These are phyloP conservation scores for Linnemannia hyalina DNA, from an alignment of 192 early-diverging fungal genomes.

Conservation along the genomic window DNA sequence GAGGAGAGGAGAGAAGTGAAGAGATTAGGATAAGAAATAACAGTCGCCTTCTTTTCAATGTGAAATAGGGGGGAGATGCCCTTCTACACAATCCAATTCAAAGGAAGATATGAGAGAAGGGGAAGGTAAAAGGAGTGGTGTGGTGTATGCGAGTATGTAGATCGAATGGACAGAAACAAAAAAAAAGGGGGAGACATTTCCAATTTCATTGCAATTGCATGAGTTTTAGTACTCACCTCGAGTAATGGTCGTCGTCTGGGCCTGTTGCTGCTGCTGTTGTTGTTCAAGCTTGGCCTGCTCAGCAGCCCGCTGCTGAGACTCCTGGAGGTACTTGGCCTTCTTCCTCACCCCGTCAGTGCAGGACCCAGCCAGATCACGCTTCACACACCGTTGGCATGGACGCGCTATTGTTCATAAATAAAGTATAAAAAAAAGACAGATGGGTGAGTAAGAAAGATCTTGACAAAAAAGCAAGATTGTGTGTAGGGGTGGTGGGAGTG, in stretches of 20 bases:
- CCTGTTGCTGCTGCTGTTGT: slow-evolving; percentile 11
- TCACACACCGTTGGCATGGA: slow-evolving; percentile 91
- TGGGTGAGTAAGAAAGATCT: slow-evolving; percentile 4
- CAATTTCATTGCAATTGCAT: not conserved
- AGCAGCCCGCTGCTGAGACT: slow-evolving; percentile 57
- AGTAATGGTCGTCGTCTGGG: not conserved
- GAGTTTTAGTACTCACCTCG: slow-evolving; percentile 10
- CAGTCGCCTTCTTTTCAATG: not conserved
- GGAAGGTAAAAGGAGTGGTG: not conserved
- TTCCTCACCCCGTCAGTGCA: slow-evolving; percentile 92
- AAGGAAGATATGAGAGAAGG: not conserved
- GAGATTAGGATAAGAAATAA: not conserved
- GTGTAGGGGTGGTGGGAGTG: not conserved
- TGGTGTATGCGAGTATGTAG: not conserved
- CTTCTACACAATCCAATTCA: not conserved
- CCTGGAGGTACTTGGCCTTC: slow-evolving; percentile 90
- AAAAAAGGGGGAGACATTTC: not conserved
- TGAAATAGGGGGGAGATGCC: too few relatives aligned
- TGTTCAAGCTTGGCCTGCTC: slow-evolving; percentile 35
- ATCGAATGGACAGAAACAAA: not conserved
- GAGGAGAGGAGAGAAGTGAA: not conserved
- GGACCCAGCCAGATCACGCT: slow-evolving; percentile 77
- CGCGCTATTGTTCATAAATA: slow-evolving; percentile 60
- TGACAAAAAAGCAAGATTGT: too few relatives aligned
- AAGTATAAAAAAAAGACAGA: slow-evolving; percentile 1